Conservation (phyloP, 805 yeast species). For the Millerozyma acaciae region DNA sequence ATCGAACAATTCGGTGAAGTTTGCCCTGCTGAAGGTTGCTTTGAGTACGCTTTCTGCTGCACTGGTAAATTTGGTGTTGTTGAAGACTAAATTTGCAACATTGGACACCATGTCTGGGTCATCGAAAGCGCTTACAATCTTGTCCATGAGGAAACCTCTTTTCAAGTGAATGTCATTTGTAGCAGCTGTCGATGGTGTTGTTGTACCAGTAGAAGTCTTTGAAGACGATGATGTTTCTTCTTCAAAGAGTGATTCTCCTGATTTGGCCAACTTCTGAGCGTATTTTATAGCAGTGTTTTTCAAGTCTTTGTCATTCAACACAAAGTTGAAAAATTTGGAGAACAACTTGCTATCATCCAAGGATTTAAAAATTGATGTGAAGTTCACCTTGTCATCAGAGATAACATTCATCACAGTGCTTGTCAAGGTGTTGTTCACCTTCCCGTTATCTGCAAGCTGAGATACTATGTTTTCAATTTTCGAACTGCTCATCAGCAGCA, state of each 20-base stretch:
- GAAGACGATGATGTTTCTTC: slow-evolving; percentile 1
- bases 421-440: slow-evolving; percentile 12
- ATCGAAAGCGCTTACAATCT: too few relatives aligned
- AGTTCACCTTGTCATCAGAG: slow-evolving; percentile 12
- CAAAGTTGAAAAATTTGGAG: slow-evolving; percentile 13
- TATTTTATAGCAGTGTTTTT: slow-evolving; percentile 10
- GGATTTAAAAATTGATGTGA: slow-evolving; percentile 11
- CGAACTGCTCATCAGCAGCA: too few relatives aligned
- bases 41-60: slow-evolving; percentile 18
- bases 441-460: slow-evolving; percentile 15
- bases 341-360: slow-evolving; percentile 10
- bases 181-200: neutral
- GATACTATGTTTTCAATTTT: slow-evolving; percentile 15
- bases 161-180: slow-evolving; percentile 8
- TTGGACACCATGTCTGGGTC: slow-evolving; percentile 17
- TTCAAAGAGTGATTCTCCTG: slow-evolving; percentile 9
- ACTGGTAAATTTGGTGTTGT: slow-evolving; percentile 16
- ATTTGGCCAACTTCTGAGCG: slow-evolving; percentile 15
- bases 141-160: too few relatives aligned
- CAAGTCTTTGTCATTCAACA: slow-evolving; percentile 15
- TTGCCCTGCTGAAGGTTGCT: slow-evolving; percentile 18
- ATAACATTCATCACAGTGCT: slow-evolving; percentile 13
- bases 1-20: slow-evolving; percentile 18
- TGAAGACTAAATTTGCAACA: slow-evolving; percentile 20
- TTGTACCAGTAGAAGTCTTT: slow-evolving; percentile 4